These are phyloP conservation scores for Syzygium aromaticum DNA, from an alignment of 345 rosid genomes.

Conservation along the genomic window DNA sequence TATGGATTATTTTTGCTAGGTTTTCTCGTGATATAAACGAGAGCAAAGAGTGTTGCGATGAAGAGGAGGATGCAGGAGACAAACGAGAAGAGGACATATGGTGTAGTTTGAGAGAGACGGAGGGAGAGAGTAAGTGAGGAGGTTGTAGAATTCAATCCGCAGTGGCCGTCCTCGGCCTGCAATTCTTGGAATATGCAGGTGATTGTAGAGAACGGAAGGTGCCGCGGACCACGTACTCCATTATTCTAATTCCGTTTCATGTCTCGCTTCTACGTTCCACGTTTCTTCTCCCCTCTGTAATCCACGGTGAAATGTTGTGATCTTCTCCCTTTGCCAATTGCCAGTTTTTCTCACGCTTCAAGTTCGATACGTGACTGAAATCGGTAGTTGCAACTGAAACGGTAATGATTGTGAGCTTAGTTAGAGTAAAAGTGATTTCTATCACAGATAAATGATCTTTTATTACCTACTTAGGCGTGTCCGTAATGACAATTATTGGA, in stretches of 20 bases:
- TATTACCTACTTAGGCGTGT: neutral
- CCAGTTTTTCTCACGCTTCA: neutral
- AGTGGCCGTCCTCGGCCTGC: constrained; percentile 47
- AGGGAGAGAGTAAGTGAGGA: constrained; percentile 1
- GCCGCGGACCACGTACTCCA: neutral
- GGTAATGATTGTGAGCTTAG: neutral
- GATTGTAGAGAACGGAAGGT: neutral
- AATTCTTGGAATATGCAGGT: constrained; percentile 6
- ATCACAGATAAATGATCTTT: neutral
- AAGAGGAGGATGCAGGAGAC: neutral
- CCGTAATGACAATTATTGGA: neutral
- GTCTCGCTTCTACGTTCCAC: neutral
- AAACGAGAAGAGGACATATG: constrained; percentile 11
- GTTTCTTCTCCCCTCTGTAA: neutral
- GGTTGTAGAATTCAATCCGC: neutral
- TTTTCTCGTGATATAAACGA: neutral
- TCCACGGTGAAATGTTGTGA: neutral
- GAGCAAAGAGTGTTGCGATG: neutral
- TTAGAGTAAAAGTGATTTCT: neutral
- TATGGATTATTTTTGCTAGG: neutral
- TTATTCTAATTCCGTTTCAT: neutral
- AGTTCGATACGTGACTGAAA: neutral
- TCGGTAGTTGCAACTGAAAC: neutral
- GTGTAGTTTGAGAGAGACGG: constrained; percentile 7
- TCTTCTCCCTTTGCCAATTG: neutral